Conservation (phyloP, 163 green algal genomes). For the Chloromonas sp. region DNA sequence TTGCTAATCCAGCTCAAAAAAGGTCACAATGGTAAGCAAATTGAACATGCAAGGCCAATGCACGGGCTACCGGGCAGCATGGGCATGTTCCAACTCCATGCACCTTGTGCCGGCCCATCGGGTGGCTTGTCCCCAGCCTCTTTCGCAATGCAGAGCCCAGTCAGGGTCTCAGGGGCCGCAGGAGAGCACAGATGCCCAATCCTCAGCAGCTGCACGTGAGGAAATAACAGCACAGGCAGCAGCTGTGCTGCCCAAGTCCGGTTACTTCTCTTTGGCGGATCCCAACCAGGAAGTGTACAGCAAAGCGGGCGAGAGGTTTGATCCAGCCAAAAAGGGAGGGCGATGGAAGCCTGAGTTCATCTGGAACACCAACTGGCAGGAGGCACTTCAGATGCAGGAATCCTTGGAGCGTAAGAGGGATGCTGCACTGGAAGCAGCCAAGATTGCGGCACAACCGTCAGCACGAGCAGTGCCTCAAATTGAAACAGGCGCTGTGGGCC, state of each 20-base stretch:
- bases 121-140: no score
- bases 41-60: no score
- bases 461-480: background rate
- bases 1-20: no score
- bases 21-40: no score
- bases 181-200: no score
- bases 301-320: conserved; percentile 46
- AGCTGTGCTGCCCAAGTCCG: conserved; percentile 42
- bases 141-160: no score
- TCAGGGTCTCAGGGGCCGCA: no score
- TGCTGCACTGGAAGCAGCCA: background rate
- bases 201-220: no score
- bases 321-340: conserved; percentile 59
- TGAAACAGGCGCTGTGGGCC: conserved; percentile 41
- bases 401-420: conserved; percentile 15
- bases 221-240: background rate
- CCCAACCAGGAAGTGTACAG: conserved; percentile 51
- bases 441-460: background rate
- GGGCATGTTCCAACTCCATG: no score
- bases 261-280: conserved; percentile 65
- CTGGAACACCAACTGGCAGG: conserved; percentile 85
- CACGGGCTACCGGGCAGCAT: no score
- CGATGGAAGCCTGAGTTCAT: conserved; percentile 81
- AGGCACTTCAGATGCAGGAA: conserved; percentile 31
- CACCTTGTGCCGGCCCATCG: no score